Conservation (phyloP, 345 rosid genomes). For the Populus alba region DNA sequence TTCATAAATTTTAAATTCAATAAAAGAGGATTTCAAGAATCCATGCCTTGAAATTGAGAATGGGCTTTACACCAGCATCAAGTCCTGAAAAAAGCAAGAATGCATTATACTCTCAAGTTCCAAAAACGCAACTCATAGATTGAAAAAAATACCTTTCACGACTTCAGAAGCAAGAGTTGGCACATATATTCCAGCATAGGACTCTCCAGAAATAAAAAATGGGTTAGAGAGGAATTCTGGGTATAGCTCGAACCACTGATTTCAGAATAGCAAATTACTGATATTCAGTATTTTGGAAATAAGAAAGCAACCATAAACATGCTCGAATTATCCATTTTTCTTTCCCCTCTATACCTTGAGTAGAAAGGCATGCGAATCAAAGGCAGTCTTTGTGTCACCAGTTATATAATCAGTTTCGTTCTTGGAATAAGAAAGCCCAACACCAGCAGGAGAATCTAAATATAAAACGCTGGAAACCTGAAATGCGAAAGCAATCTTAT, state of each 20-base stretch:
- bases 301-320: background rate
- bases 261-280: slow-evolving; percentile 10
- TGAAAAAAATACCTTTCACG: slow-evolving; percentile 47
- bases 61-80: slow-evolving; percentile 52
- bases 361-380: slow-evolving; percentile 66
- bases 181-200: slow-evolving; percentile 87
- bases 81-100: slow-evolving; percentile 44
- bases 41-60: slow-evolving; percentile 68
- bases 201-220: slow-evolving; percentile 82
- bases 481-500: background rate
- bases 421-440: slow-evolving; percentile 74
- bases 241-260: slow-evolving; percentile 80
- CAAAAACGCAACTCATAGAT: slow-evolving; percentile 5
- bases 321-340: background rate
- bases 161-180: slow-evolving; percentile 80
- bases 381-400: slow-evolving; percentile 63
- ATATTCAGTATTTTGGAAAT: slow-evolving; percentile 3
- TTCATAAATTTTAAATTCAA: slow-evolving; percentile 9
- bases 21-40: background rate
- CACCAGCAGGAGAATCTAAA: slow-evolving; percentile 90
- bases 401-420: slow-evolving; percentile 51
- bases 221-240: slow-evolving; percentile 79
- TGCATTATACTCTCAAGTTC: slow-evolving; percentile 1
- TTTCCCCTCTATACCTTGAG: slow-evolving; percentile 46
- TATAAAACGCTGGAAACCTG: slow-evolving; percentile 81